phyloP scores from a whole-genome alignment of 371 early-diverging fungal genomes.

The Aphelidium insulamus region DNA sequence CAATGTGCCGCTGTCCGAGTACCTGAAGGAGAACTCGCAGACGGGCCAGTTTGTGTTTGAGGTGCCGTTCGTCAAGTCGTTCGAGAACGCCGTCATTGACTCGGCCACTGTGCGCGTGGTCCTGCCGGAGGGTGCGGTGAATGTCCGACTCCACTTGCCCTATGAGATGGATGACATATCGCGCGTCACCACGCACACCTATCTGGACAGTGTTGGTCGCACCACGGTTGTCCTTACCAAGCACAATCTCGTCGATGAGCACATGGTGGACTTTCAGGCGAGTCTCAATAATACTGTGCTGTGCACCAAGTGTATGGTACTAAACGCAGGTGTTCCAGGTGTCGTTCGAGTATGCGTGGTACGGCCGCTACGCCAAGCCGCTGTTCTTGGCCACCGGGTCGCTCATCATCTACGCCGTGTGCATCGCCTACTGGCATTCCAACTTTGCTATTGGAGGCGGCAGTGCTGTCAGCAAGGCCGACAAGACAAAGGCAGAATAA shows the following conservation, averaged over 20 bases:
- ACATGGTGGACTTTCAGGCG: too few relatives aligned
- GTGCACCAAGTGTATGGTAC: too few relatives aligned
- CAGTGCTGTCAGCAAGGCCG: too few relatives aligned
- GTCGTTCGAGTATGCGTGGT: too few relatives aligned
- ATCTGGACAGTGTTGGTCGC: constrained; percentile 22
- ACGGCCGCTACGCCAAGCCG: too few relatives aligned
- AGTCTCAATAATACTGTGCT: too few relatives aligned
- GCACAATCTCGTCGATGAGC: constrained; percentile 17
- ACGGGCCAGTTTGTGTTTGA: constrained; percentile 26
- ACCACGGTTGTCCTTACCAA: constrained; percentile 15
- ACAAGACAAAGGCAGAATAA: too few relatives aligned
- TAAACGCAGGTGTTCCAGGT: too few relatives aligned
- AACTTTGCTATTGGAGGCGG: too few relatives aligned
- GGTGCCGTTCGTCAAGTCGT: constrained; percentile 39
- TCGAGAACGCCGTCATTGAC: constrained; percentile 35
- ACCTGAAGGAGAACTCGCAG: constrained; percentile 18
- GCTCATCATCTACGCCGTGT: too few relatives aligned
- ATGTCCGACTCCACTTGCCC: constrained; percentile 13
- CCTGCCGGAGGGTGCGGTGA: constrained; percentile 81
- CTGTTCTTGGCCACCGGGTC: too few relatives aligned
- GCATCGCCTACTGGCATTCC: too few relatives aligned
- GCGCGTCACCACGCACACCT: constrained; percentile 8
- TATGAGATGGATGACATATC: constrained; percentile 7
- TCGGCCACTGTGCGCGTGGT: constrained; percentile 42
- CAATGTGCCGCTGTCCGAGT: constrained; percentile 33